These are phyloP conservation scores for Dimargaris xerosporica DNA, from an alignment of 192 early-diverging fungal genomes.

Conservation along the genomic window DNA sequence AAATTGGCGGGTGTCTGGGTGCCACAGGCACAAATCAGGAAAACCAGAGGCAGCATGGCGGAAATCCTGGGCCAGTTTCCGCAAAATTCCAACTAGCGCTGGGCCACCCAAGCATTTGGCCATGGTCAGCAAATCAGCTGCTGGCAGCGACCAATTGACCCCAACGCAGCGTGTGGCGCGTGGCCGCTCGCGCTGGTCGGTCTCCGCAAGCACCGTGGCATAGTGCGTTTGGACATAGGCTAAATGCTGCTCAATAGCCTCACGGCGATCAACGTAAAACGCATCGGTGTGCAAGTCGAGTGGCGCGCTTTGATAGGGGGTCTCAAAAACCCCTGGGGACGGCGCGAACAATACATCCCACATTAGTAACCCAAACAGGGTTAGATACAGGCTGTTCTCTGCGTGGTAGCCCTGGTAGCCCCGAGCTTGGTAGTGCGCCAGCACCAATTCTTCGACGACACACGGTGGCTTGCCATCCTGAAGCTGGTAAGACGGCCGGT, in stretches of 20 bases:
- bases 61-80: conserved; percentile 43
- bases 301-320: conserved; percentile 46
- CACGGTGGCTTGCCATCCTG: conserved; percentile 38
- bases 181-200: conserved; percentile 24
- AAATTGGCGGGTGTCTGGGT: conserved; percentile 31
- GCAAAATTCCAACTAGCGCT: conserved; percentile 38
- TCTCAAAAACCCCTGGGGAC: conserved; percentile 50
- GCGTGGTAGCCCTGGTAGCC: conserved; percentile 47
- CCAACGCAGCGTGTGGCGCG: conserved; percentile 29
- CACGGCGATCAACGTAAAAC: conserved; percentile 34
- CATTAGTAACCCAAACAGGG: conserved; percentile 47
- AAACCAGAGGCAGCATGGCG: conserved; percentile 43
- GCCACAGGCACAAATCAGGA: conserved; percentile 58
- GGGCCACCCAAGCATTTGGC: conserved; percentile 41
- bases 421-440: conserved; percentile 42
- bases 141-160: conserved; percentile 30
- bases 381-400: conserved; percentile 42
- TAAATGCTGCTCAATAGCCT: conserved; percentile 21
- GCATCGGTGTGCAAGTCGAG: conserved; percentile 49
- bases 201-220: conserved; percentile 16
- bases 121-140: conserved; percentile 26
- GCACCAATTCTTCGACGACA: conserved; percentile 42
- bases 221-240: conserved; percentile 10
- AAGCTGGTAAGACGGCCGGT: conserved; percentile 21
- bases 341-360: conserved; percentile 54